Evolutionary conservation across 1,284 basidiomycete species (phyloP).

Genomic region (Fomitopsis pinicola): DNA sequence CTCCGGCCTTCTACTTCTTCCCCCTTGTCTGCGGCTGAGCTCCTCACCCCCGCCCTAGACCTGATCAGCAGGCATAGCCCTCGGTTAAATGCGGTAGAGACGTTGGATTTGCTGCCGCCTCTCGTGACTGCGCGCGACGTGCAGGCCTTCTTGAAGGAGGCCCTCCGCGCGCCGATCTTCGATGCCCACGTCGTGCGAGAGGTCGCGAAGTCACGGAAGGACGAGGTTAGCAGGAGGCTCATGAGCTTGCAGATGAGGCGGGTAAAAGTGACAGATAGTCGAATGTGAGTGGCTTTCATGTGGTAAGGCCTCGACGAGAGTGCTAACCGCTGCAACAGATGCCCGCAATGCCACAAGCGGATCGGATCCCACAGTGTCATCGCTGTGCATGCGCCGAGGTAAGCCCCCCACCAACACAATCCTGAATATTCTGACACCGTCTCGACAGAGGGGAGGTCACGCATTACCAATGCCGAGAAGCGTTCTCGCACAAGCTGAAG

Average conservation of each 20-base stretch:
- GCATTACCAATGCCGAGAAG: constrained; percentile 89
- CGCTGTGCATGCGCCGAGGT: constrained; percentile 87
- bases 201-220: constrained; percentile 66
- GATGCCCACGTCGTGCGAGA: constrained; percentile 66
- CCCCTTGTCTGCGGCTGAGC: constrained; percentile 27
- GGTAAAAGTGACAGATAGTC: constrained; percentile 88
- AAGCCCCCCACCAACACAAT: constrained; percentile 16
- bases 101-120: constrained; percentile 84
- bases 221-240: constrained; percentile 68
- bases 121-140: constrained; percentile 81
- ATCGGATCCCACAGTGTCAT: constrained; percentile 88
- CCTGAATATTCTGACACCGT: background rate
- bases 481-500: constrained; percentile 60
- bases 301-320: background rate
- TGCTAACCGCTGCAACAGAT: constrained; percentile 38
- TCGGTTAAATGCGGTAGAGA: constrained; percentile 75
- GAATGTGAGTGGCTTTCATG: constrained; percentile 59
- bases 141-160: constrained; percentile 73
- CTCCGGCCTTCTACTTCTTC: constrained; percentile 54
- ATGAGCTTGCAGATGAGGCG: constrained; percentile 75
- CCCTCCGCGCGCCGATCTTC: constrained; percentile 64
- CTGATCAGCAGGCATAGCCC: constrained; percentile 83
- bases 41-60: constrained; percentile 77
- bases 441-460: constrained; percentile 81
- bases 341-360: constrained; percentile 93